Percentiles rank a stretch among this genome's conserved stretches.
phyloP scores from a whole-genome alignment of 139 green algal genomes.

The Zygnema cylindricum region DNA sequence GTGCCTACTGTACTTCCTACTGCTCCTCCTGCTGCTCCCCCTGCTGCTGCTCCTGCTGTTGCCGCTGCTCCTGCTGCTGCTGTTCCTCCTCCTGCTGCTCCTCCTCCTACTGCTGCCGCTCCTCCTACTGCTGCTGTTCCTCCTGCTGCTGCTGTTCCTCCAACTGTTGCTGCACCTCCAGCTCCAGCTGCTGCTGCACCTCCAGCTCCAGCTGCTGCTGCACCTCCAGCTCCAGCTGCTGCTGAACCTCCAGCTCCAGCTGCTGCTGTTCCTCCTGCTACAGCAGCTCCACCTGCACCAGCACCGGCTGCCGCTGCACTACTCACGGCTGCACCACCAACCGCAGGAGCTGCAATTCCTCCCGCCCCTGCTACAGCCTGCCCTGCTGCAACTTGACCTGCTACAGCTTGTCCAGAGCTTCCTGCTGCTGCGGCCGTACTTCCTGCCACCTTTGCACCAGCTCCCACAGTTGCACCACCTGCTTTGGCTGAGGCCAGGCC shows the following conservation, averaged over 20 bases:
- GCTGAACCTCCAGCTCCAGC: conserved; percentile 1
- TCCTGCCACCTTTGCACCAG: not conserved
- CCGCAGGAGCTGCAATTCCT: not conserved
- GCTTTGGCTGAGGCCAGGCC: not conserved
- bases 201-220: not conserved
- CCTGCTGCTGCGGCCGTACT: not conserved
- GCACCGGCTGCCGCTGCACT: not conserved
- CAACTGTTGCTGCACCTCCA: not conserved
- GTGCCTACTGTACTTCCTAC: not conserved
- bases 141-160: not conserved
- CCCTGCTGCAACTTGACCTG: not conserved
- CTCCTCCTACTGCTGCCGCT: not conserved
- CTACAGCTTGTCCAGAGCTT: not conserved
- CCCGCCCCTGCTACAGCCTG: not conserved
- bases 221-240: conserved; percentile 5
- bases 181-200: not conserved
- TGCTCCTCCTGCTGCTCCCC: not conserved
- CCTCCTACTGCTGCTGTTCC: not conserved
- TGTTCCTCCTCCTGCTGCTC: too few relatives aligned
- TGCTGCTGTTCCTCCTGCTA: not conserved
- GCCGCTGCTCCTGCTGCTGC: not conserved
- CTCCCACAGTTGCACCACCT: not conserved
- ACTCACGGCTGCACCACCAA: not conserved
- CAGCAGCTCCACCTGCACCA: conserved; percentile 13
- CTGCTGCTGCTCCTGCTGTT: not conserved